Base-by-base conservation (phyloP, 139 green algal genomes). In the Chlamydomonas sp. region DNA sequence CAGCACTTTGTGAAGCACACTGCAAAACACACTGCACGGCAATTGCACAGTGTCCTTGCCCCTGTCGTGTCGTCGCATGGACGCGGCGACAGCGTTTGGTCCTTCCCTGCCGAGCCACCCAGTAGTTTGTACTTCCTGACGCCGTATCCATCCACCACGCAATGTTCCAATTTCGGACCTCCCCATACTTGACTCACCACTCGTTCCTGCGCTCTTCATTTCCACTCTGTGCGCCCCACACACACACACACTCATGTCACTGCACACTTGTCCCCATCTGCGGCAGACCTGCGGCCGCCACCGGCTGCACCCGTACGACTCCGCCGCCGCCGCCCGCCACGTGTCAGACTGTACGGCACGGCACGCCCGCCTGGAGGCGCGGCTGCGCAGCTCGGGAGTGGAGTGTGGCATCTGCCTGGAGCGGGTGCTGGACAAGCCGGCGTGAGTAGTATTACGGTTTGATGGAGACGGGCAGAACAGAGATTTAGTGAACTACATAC, bases 321-420 rank as follows among this genome's bases (percentile, higher is more conserved):
- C 63, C 3, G 88, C 87, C 3, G 90, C 85, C 60, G 80, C 86
- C 0, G 84, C 68, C 17, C 67, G 88, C 74, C 96, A 98, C 86
- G 16, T 61, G 3, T 31, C 60, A 2, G 87, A 95, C 79, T 98
- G 96, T 89, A 64, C 7, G 2, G 63, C 85, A 2, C 83, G 92
- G 0, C 92, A 96, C 15, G 91, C 92, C 31, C 89, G 93, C 57
- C 80, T 95, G 72, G 87, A 84, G 4, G 92, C 92, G 8, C 80
- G 87, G 14, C 49, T 90, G 62, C 85, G 84, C 83, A 93, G 87
- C 61, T 80, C 91, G 12, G 79, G 77, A 4, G 85, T 97, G 15
- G 93, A 97, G 91, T 98, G 96, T 69, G 87, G 91, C 89, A 97
- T 98, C 83, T 98, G 96, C 92, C 75, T 96, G 77, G 96, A 98